Evolutionary conservation across 345 rosid genomes (phyloP).

Genomic region (Gossypium thurberi): DNA sequence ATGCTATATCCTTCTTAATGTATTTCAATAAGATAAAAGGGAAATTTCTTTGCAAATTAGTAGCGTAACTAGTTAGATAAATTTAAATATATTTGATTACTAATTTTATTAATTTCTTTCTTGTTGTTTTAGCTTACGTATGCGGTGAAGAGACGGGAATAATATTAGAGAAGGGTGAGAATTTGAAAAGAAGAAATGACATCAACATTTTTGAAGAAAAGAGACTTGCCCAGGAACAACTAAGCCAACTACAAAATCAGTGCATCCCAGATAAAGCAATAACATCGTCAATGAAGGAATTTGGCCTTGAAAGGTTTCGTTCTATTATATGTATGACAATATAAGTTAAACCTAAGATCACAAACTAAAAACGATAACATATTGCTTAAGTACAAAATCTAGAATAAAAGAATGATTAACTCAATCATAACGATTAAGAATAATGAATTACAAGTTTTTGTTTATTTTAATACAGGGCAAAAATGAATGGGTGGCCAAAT

Average conservation of each 20-base stretch:
- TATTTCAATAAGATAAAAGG: no score
- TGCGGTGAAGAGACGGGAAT: neutral
- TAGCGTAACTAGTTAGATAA: no score
- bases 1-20: neutral
- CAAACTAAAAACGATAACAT: no score
- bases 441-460: no score
- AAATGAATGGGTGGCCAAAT: constrained; percentile 67
- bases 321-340: no score
- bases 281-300: constrained; percentile 34
- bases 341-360: no score
- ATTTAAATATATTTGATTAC: neutral
- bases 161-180: neutral
- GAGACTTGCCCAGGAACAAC: constrained; percentile 24
- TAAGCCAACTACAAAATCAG: constrained; percentile 20
- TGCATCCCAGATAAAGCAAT: constrained; percentile 23
- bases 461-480: constrained; percentile 38
- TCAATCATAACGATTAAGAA: no score
- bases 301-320: constrained; percentile 28
- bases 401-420: no score
- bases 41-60: no score
- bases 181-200: neutral
- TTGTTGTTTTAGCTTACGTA: neutral
- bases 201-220: constrained; percentile 21
- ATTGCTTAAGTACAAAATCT: no score
- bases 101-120: neutral